Evolutionary conservation across 768 basidiomycete genomes (phyloP).

Genomic region (Tulasnella sp.): DNA sequence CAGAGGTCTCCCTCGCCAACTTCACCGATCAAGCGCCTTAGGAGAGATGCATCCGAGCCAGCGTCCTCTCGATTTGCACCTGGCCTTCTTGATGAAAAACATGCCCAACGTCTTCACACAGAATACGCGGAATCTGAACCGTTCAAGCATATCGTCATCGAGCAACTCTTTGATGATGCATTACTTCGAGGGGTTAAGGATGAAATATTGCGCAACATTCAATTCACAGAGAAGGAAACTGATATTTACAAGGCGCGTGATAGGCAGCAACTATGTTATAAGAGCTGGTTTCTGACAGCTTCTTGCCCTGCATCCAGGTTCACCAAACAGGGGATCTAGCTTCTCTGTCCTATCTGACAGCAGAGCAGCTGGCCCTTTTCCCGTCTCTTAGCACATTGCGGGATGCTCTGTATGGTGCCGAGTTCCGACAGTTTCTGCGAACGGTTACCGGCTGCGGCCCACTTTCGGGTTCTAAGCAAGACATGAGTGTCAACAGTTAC

Average conservation of each 20-base stretch:
- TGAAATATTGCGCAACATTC: conserved; percentile 73
- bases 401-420: conserved; percentile 82
- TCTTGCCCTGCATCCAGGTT: conserved; percentile 50
- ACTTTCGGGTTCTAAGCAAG: conserved; percentile 85
- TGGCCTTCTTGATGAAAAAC: conserved; percentile 54
- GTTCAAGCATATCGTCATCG: conserved; percentile 78
- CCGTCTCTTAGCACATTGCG: conserved; percentile 77
- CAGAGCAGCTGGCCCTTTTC: conserved; percentile 70
- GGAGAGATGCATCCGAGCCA: conserved; percentile 19
- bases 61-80: conserved; percentile 44
- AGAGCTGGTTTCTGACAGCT: neutral
- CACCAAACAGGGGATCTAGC: conserved; percentile 96
- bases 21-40: conserved; percentile 21
- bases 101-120: conserved; percentile 51
- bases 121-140: conserved; percentile 60
- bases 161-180: conserved; percentile 77
- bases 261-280: conserved; percentile 17
- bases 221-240: conserved; percentile 90
- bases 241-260: conserved; percentile 88
- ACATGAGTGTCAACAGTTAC: conserved; percentile 93
- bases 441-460: conserved; percentile 89
- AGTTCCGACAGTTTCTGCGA: conserved; percentile 78
- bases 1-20: conserved; percentile 18
- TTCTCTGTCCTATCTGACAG: conserved; percentile 80
- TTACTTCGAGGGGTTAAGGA: conserved; percentile 77